Evolutionary conservation across 441 rosid genomes (phyloP).

Genomic region (Cnidoscolus chayamansa): DNA sequence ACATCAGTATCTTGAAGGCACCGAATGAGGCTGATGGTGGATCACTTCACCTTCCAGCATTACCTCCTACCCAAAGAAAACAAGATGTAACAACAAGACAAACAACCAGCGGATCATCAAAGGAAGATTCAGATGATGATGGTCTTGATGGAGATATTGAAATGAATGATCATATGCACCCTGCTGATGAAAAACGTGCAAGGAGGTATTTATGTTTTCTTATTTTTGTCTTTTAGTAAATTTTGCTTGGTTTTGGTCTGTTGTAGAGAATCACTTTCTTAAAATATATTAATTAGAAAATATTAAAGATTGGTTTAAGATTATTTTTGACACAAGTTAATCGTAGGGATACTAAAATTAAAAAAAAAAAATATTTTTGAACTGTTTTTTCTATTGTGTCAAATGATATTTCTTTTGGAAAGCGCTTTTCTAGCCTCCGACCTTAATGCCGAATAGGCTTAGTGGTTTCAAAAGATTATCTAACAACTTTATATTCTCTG

Average conservation of each 20-base stretch:
- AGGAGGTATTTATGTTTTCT: conserved; percentile 53
- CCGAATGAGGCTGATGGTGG: conserved; percentile 42
- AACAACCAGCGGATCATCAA: conserved; percentile 79
- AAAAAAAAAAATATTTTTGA: no score
- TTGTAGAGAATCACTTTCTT: no score
- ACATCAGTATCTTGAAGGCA: conserved; percentile 28
- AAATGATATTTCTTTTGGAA: no score
- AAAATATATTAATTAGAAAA: no score
- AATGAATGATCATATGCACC: conserved; percentile 59
- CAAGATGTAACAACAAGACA: conserved; percentile 52
- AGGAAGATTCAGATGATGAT: conserved; percentile 90
- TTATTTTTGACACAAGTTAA: no score
- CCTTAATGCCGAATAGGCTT: no score
- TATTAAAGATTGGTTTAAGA: no score
- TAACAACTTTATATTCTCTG: conserved; percentile 12
- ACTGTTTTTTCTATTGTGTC: no score
- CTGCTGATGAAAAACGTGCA: conserved; percentile 63
- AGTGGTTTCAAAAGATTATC: neutral
- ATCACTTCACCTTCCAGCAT: conserved; percentile 31
- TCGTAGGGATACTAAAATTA: no score
- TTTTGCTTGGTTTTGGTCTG: conserved; percentile 14
- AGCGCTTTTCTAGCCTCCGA: no score
- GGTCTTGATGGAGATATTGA: conserved; percentile 91
- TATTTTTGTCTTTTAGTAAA: conserved; percentile 6
- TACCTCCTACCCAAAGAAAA: conserved; percentile 40